phyloP scores from a whole-genome alignment of 805 yeast species.

The Huiozyma naganishii region DNA sequence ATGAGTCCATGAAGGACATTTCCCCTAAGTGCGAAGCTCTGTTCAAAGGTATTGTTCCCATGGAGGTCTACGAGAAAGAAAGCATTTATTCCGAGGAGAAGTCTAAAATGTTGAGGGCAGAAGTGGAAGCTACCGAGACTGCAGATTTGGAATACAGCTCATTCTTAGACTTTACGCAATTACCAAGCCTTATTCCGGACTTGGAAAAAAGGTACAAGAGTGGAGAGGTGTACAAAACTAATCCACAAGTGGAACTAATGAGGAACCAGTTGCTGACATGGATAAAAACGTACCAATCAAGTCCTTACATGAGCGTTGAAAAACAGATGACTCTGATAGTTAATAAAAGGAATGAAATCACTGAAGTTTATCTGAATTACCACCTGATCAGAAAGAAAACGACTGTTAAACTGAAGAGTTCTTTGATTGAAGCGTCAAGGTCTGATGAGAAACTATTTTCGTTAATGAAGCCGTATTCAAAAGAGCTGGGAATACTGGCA shows the following conservation, averaged over 20 bases:
- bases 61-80: slow-evolving; percentile 76
- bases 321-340: slow-evolving; percentile 30
- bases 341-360: slow-evolving; percentile 25
- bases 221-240: slow-evolving; percentile 17
- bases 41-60: slow-evolving; percentile 72
- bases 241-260: slow-evolving; percentile 18
- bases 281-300: slow-evolving; percentile 18
- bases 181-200: slow-evolving; percentile 56
- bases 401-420: slow-evolving; percentile 45
- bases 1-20: slow-evolving; percentile 29
- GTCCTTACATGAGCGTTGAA: slow-evolving; percentile 21
- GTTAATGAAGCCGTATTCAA: slow-evolving; percentile 33
- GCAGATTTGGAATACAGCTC: slow-evolving; percentile 72
- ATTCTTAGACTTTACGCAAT: slow-evolving; percentile 66
- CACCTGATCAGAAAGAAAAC: slow-evolving; percentile 42
- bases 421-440: slow-evolving; percentile 48
- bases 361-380: slow-evolving; percentile 26
- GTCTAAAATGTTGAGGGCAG: slow-evolving; percentile 62
- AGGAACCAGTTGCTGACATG: slow-evolving; percentile 24
- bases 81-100: slow-evolving; percentile 86
- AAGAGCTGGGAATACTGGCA: slow-evolving; percentile 35
- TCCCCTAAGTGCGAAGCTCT: slow-evolving; percentile 37
- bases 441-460: slow-evolving; percentile 47
- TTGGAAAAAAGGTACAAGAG: slow-evolving; percentile 32
- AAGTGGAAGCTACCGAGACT: slow-evolving; percentile 63